Conservation (phyloP, 2,329 filamentous ascomycete genomes). For the Chalaropsis thielavioides region DNA sequence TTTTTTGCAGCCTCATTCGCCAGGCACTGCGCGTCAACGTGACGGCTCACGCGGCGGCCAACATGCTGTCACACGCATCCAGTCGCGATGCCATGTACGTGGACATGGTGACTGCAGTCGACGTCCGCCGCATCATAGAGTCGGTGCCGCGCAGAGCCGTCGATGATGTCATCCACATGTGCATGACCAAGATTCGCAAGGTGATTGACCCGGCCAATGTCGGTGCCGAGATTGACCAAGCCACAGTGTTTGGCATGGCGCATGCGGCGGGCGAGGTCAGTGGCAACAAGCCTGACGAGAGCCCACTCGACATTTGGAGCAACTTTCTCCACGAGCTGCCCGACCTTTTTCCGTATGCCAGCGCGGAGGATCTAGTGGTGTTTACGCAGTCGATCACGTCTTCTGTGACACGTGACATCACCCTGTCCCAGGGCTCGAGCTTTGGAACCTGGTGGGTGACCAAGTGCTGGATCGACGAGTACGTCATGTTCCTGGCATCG, state of each 20-base stretch:
- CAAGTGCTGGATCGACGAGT: conserved; percentile 91
- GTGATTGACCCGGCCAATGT: conserved; percentile 55
- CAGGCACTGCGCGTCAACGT: conserved; percentile 83
- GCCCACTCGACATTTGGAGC: conserved; percentile 67
- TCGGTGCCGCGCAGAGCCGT: conserved; percentile 47
- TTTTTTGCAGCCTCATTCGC: conserved; percentile 76
- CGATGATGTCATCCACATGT: conserved; percentile 49
- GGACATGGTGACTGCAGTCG: conserved; percentile 64
- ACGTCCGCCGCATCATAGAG: conserved; percentile 48
- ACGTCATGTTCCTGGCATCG: conserved; percentile 78
- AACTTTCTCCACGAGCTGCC: conserved; percentile 56
- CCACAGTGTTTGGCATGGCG: conserved; percentile 45
- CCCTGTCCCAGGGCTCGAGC: conserved; percentile 60
- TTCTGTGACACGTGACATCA: conserved; percentile 66
- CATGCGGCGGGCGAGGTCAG: not conserved
- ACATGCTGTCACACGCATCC: conserved; percentile 75
- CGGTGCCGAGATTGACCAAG: conserved; percentile 48
- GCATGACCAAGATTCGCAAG: conserved; percentile 52
- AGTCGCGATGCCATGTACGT: conserved; percentile 92
- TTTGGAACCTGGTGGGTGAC: conserved; percentile 92
- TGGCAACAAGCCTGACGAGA: conserved; percentile 25
- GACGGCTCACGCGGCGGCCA: conserved; percentile 83
- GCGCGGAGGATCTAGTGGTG: conserved; percentile 57
- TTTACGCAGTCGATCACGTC: conserved; percentile 64
- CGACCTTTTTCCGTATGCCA: conserved; percentile 56